These are phyloP conservation scores for Suillus fuscotomentosus DNA, from an alignment of 768 basidiomycete genomes.

Conservation along the genomic window DNA sequence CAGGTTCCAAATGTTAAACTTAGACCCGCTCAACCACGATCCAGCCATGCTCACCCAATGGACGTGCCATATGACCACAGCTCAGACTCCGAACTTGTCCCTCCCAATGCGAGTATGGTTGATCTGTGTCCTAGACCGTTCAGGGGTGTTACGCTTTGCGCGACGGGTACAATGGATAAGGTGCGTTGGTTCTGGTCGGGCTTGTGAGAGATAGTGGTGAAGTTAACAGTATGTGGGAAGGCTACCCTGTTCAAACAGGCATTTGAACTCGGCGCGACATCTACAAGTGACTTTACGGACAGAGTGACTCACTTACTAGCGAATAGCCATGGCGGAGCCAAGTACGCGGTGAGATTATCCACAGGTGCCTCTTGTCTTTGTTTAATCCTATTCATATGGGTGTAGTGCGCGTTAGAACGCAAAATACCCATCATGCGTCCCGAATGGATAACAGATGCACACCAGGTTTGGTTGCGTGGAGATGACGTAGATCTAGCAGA, in stretches of 20 bases:
- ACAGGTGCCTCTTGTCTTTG: not conserved
- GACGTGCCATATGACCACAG: slow-evolving; percentile 37
- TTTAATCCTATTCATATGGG: slow-evolving; percentile 1
- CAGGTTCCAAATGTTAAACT: slow-evolving; percentile 85
- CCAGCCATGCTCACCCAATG: slow-evolving; percentile 25
- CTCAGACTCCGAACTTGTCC: slow-evolving; percentile 50
- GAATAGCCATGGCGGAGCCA: slow-evolving; percentile 74
- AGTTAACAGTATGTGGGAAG: slow-evolving; percentile 35
- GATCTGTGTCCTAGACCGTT: slow-evolving; percentile 68
- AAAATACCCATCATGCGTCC: slow-evolving; percentile 78
- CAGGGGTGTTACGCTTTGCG: slow-evolving; percentile 62
- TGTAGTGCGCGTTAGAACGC: slow-evolving; percentile 78
- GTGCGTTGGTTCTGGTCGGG: slow-evolving; percentile 34
- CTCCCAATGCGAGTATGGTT: slow-evolving; percentile 41
- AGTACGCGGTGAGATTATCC: slow-evolving; percentile 62
- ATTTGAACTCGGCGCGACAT: slow-evolving; percentile 73
- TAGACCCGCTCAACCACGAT: slow-evolving; percentile 53
- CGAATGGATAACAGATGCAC: slow-evolving; percentile 73
- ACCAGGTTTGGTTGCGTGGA: slow-evolving; percentile 74
- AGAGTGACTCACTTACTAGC: slow-evolving; percentile 88
- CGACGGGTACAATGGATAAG: slow-evolving; percentile 80
- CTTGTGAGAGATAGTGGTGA: not conserved
- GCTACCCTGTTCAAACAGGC: slow-evolving; percentile 73
- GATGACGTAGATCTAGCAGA: slow-evolving; percentile 71
- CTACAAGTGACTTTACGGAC: slow-evolving; percentile 74